Evolutionary conservation across 2,329 filamentous ascomycete genomes (phyloP).

Genomic region (Allantophomopsis cytisporea): DNA sequence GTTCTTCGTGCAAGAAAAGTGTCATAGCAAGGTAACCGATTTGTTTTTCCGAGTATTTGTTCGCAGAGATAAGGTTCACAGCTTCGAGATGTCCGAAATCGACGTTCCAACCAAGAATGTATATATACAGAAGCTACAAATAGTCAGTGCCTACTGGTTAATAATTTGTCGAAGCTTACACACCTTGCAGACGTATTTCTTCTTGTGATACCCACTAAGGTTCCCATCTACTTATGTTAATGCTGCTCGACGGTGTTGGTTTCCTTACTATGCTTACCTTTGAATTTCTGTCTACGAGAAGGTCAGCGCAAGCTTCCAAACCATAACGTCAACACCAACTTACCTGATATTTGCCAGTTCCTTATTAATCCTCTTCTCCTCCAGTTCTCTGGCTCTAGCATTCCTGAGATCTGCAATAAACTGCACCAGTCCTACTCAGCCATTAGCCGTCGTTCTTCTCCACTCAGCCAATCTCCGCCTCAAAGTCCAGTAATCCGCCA

Average conservation of each 20-base stretch:
- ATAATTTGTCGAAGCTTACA: constrained; percentile 5
- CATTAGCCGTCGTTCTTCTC: not conserved
- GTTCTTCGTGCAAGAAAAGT: constrained; percentile 90
- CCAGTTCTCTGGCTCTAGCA: constrained; percentile 83
- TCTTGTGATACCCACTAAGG: constrained; percentile 94
- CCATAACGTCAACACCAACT: constrained; percentile 8
- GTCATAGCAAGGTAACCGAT: constrained; percentile 98
- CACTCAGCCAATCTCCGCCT: not conserved
- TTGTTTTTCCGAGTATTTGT: constrained; percentile 98
- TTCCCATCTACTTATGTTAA: constrained; percentile 48
- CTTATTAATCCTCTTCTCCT: constrained; percentile 99
- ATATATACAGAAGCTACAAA: constrained; percentile 76
- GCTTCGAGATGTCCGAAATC: constrained; percentile 98
- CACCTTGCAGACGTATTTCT: constrained; percentile 99
- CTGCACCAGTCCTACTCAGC: constrained; percentile 61
- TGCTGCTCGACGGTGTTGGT: not conserved
- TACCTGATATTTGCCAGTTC: constrained; percentile 92
- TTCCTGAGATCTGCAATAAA: constrained; percentile 97
- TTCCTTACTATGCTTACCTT: constrained; percentile 30
- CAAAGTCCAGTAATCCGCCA: not conserved
- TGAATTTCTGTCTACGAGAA: constrained; percentile 71
- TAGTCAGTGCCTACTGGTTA: constrained; percentile 3
- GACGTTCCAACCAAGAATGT: constrained; percentile 97
- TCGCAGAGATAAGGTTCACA: constrained; percentile 91
- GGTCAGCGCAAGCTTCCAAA: constrained; percentile 9